These are phyloP conservation scores for Zygoascus flipseniorum DNA, from an alignment of 805 yeast species.

Conservation along the genomic window DNA sequence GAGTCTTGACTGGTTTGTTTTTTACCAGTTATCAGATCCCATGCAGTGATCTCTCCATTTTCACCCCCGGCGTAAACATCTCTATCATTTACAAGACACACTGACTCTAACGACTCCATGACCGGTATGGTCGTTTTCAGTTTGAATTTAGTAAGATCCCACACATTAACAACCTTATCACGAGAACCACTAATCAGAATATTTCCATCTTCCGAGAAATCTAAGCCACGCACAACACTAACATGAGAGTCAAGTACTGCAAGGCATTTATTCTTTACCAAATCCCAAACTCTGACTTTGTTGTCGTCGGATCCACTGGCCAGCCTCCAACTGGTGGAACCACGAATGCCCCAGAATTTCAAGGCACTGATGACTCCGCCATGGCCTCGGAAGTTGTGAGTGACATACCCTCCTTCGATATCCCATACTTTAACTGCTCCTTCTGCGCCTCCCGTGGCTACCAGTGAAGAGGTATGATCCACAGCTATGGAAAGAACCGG, in stretches of 20 bases:
- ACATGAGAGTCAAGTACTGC: slow-evolving; percentile 63
- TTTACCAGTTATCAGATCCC: slow-evolving; percentile 46
- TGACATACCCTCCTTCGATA: slow-evolving; percentile 73
- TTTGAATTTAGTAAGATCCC: slow-evolving; percentile 43
- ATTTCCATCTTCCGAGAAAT: slow-evolving; percentile 46
- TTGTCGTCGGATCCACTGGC: slow-evolving; percentile 64
- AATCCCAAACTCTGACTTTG: slow-evolving; percentile 51
- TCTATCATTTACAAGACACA: slow-evolving; percentile 25
- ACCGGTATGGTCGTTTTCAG: slow-evolving; percentile 62
- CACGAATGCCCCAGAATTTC: slow-evolving; percentile 63
- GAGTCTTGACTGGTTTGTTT: slow-evolving; percentile 34
- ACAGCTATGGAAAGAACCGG: slow-evolving; percentile 73
- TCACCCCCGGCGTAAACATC: slow-evolving; percentile 8
- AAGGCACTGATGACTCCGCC: slow-evolving; percentile 80
- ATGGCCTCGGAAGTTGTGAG: slow-evolving; percentile 90
- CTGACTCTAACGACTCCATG: slow-evolving; percentile 40
- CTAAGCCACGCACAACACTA: slow-evolving; percentile 80
- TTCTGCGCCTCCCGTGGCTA: slow-evolving; percentile 93
- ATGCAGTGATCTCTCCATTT: slow-evolving; percentile 38
- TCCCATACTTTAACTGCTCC: slow-evolving; percentile 91
- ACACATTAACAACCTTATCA: slow-evolving; percentile 65
- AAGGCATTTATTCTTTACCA: slow-evolving; percentile 60
- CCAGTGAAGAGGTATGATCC: slow-evolving; percentile 74
- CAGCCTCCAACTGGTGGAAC: slow-evolving; percentile 60
- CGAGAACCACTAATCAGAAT: slow-evolving; percentile 77